A percentile compares a stretch with the other conserved stretches of the same genome.
phyloP scores from a whole-genome alignment of 768 basidiomycete species.

The Russula virescens region DNA sequence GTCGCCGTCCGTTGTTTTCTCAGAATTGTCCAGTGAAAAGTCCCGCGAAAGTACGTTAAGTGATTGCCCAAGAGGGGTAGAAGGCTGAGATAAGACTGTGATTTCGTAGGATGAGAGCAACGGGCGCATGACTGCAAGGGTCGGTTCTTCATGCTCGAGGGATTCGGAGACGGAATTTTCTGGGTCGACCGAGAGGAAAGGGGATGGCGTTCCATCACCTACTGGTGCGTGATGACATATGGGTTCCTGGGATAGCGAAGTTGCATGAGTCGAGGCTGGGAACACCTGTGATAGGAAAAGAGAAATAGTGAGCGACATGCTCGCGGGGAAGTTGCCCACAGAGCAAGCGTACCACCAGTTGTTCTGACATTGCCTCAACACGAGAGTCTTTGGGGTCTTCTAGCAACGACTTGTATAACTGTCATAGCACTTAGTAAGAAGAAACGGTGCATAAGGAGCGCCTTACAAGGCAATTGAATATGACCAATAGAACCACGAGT shows the following conservation, averaged over 20 bases:
- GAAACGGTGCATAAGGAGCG: neutral
- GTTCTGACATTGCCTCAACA: neutral
- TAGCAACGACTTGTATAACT: slow-evolving; percentile 9
- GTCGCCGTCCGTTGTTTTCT: neutral
- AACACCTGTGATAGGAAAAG: neutral
- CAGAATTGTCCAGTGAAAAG: neutral
- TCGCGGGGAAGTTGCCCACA: neutral
- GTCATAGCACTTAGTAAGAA: neutral
- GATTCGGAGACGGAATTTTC: neutral
- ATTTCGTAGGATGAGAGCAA: neutral
- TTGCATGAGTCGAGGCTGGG: neutral
- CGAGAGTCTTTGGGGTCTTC: neutral
- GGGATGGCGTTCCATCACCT: neutral
- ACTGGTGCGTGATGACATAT: neutral
- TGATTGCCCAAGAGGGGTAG: neutral
- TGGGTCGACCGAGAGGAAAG: neutral
- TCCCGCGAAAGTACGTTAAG: neutral
- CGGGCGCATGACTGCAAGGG: neutral
- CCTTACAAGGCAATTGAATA: slow-evolving; percentile 12
- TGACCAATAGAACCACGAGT: slow-evolving; percentile 5
- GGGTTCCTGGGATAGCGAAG: neutral
- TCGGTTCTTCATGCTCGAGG: neutral
- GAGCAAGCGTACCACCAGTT: neutral
- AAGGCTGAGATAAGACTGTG: neutral
- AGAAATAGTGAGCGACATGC: neutral